Percentiles rank a stretch among this genome's conserved stretches.
These are phyloP conservation scores for Penicillium alfredii DNA, from an alignment of 495 filamentous ascomycete species.

Conservation along the genomic window DNA sequence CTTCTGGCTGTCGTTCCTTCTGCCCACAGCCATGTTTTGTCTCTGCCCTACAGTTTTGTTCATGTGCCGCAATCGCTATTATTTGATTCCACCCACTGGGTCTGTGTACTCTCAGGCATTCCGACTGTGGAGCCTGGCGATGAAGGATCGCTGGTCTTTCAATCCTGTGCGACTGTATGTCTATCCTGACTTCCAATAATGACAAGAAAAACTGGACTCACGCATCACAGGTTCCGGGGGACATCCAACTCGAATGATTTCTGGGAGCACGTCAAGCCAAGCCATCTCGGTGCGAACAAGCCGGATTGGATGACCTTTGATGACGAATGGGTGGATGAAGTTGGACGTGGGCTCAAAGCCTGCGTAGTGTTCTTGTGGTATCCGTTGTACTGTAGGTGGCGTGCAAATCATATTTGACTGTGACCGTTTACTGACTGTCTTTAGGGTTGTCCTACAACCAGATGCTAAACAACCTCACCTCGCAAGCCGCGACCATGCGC, in stretches of 20 bases:
- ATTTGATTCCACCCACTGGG: conserved; percentile 51
- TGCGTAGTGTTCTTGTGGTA: conserved; percentile 62
- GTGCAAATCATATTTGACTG: background rate
- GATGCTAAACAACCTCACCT: conserved; percentile 64
- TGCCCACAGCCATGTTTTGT: conserved; percentile 55
- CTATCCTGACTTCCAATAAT: too few relatives aligned
- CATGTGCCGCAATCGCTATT: conserved; percentile 55
- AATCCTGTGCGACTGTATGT: conserved; percentile 41
- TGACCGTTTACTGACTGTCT: conserved; percentile 4
- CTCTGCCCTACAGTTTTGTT: conserved; percentile 58
- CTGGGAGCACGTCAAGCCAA: conserved; percentile 66
- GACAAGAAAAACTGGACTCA: conserved; percentile 39
- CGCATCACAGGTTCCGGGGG: too few relatives aligned
- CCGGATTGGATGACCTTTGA: conserved; percentile 65
- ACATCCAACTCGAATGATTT: too few relatives aligned
- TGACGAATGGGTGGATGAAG: conserved; percentile 68
- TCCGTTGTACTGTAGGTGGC: conserved; percentile 24
- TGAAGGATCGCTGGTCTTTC: conserved; percentile 58
- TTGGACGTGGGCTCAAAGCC: conserved; percentile 60
- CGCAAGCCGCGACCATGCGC: conserved; percentile 66
- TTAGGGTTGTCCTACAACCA: conserved; percentile 49
- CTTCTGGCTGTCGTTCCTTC: conserved; percentile 70
- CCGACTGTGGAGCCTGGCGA: conserved; percentile 49
- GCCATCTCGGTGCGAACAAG: conserved; percentile 34
- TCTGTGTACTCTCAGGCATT: conserved; percentile 56